Conservation (phyloP, 208 protist genomes). For the Trichomonas vaginalis region DNA sequence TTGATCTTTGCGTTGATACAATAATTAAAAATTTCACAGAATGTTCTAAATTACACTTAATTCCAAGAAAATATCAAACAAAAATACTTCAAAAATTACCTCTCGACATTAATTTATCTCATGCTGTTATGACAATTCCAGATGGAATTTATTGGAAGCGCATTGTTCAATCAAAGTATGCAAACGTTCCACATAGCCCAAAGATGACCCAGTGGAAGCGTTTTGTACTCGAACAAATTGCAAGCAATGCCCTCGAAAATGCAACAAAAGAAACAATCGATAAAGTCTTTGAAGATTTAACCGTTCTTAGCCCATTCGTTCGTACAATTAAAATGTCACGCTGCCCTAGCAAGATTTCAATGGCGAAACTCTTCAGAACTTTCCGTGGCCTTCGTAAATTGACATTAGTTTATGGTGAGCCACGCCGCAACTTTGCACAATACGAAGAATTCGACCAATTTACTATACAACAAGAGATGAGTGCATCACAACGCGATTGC, state of each 20-base stretch:
- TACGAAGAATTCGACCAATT: constrained; percentile 15
- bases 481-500: not conserved
- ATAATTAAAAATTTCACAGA: not conserved
- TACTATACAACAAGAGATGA: not conserved
- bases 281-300: not conserved
- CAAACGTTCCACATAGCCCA: not conserved
- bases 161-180: not conserved
- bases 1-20: constrained; percentile 5
- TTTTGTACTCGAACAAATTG: not conserved
- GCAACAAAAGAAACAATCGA: not conserved
- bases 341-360: not conserved
- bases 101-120: not conserved
- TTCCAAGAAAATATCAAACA: not conserved
- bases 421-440: not conserved
- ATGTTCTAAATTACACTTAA: not conserved
- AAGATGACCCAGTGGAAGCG: not conserved
- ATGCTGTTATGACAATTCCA: not conserved
- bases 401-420: not conserved
- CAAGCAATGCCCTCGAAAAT: not conserved
- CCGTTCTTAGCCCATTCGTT: not conserved
- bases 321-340: not conserved
- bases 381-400: not conserved
- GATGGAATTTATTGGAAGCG: constrained; percentile 15
- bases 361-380: not conserved
- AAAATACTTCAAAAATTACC: not conserved